Evolutionary conservation across 169 alveolate genomes (phyloP).

Genomic region (Eimeria zaria): DNA sequence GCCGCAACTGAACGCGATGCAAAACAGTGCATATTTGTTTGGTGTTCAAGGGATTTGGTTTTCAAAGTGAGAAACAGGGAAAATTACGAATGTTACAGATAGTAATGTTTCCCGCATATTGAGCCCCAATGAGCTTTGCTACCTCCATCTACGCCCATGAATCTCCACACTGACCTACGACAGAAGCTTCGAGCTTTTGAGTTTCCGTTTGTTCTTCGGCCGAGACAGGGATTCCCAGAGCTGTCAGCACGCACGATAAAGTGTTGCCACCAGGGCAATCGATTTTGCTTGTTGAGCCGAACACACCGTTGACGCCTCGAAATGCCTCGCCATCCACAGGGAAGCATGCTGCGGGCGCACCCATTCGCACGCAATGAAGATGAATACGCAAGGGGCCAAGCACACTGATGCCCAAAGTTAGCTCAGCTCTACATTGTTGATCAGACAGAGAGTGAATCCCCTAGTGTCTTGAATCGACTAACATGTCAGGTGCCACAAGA

Average conservation of each 20-base stretch:
- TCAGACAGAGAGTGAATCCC: not conserved
- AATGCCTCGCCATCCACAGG: not conserved
- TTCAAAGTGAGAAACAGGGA: not conserved
- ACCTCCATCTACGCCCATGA: not conserved
- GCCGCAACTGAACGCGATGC: conserved; percentile 2
- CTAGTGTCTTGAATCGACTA: not conserved
- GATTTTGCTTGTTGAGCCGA: conserved; percentile 19
- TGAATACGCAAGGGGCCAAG: not conserved
- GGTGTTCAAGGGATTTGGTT: not conserved
- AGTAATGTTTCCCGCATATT: not conserved
- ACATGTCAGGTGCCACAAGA: conserved; percentile 50
- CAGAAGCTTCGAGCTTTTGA: conserved; percentile 2
- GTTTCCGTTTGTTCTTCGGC: conserved; percentile 4
- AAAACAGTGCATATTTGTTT: not conserved
- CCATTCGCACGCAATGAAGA: not conserved
- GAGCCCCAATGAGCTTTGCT: not conserved
- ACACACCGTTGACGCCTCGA: conserved; percentile 51
- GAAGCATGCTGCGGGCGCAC: conserved; percentile 56
- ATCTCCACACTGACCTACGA: conserved; percentile 4
- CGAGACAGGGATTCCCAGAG: not conserved
- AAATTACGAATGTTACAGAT: not conserved
- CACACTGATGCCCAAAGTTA: not conserved
- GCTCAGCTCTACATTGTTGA: not conserved
- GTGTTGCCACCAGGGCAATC: conserved; percentile 24
- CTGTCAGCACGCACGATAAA: conserved; percentile 5